Base-by-base conservation (phyloP, 108 stramenopile species). In the Cyclostephanos invisitatus region DNA sequence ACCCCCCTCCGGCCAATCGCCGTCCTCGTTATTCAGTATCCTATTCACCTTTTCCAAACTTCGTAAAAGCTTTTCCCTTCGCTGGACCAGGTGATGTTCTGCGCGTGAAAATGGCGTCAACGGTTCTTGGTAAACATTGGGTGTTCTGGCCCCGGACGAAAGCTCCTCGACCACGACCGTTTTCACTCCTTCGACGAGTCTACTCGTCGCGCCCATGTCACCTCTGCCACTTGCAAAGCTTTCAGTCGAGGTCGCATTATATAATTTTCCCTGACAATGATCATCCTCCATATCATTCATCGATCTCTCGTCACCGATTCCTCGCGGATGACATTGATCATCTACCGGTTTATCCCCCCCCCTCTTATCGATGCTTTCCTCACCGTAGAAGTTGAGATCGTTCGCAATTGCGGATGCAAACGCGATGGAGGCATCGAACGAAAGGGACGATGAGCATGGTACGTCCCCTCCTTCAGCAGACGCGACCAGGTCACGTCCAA, bases 31-130 rank as follows among this genome's bases (percentile, higher is more conserved):
- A 48, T 60, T 48, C 67, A 78, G 60, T 50, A 78, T 56, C 32
- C 21, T 56, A 54, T 72, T 78, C 18, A 78, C 70, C 47, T 72
- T 71, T 55, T 71, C 70, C 17, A 78, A 66, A 56, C 77, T 78
- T 49, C 62, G 66, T n/a, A 70, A 47, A 2, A 78, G 59, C 44
- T 66, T 78, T 24, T 72, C 66, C 42, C 65, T 71, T 14, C 70
- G 57, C 48, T 72, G 77, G 46, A 67, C 29, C 14, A 78, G 62
- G 32, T 65, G 44, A 47, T 62, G 62, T 58, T 78, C 70, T 5
- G 77, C 77, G 27, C 70, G 22, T 37, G 77, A 78, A 18, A 78
- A 51, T 9, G 77, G 77, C 24, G 77, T 78, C 28, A 22, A 14
- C 17, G 77, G 77, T 25, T 78, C 77, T 12, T 38, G 44, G 27